phyloP scores from a whole-genome alignment of 495 filamentous ascomycete genomes.

The Penicillium angulare region DNA sequence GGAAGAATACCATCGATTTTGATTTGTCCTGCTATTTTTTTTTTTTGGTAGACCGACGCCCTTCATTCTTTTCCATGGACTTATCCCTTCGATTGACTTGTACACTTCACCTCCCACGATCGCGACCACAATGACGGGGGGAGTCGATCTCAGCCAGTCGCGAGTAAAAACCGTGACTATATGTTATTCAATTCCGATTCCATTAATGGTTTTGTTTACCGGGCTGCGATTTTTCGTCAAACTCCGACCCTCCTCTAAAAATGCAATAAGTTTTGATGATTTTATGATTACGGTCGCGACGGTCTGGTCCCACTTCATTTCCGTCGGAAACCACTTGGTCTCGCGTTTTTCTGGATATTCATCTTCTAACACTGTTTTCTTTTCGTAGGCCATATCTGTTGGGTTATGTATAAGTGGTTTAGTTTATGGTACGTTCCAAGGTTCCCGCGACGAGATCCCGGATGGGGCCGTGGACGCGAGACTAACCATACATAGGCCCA shows the following conservation, averaged over 20 bases:
- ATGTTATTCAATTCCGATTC: conserved; percentile 20
- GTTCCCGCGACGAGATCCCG: too few species aligned
- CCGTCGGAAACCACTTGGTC: not conserved
- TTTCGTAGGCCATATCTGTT: conserved; percentile 8
- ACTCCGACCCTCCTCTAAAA: conserved; percentile 7
- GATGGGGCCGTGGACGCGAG: too few species aligned
- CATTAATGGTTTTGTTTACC: conserved; percentile 15
- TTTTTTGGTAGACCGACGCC: not conserved
- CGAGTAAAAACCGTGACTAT: conserved; percentile 7
- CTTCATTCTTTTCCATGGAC: not conserved
- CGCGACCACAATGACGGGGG: not conserved
- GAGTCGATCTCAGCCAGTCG: conserved; percentile 1
- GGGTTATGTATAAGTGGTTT: conserved; percentile 13
- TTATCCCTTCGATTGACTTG: not conserved
- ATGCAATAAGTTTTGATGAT: conserved; percentile 15
- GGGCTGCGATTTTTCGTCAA: conserved; percentile 16
- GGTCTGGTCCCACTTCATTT: not conserved
- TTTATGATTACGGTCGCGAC: conserved; percentile 10
- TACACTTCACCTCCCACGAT: not conserved
- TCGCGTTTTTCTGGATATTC: not conserved
- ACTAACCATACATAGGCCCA: conserved; percentile 8
- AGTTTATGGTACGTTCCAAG: conserved; percentile 6
- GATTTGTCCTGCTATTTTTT: not conserved
- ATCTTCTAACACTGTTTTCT: not conserved
- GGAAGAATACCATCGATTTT: too few species aligned